These are phyloP conservation scores for Pyrrhoderma noxium DNA, from an alignment of 1,284 basidiomycete species.

Conservation along the genomic window DNA sequence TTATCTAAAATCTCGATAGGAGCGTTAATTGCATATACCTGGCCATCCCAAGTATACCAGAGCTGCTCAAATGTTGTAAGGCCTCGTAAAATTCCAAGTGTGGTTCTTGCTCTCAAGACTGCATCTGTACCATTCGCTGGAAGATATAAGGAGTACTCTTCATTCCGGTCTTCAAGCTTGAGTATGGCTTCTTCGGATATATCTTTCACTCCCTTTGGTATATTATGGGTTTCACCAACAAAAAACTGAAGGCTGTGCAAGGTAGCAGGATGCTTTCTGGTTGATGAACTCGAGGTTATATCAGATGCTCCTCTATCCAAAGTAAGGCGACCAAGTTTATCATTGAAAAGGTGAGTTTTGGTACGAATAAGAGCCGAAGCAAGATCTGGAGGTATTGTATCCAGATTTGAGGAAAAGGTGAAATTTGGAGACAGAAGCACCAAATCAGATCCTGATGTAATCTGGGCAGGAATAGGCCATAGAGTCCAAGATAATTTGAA, in stretches of 20 bases:
- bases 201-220: conserved; percentile 17
- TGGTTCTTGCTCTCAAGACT: conserved; percentile 58
- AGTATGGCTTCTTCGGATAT: conserved; percentile 52
- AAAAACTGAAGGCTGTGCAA: conserved; percentile 4
- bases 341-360: conserved; percentile 33
- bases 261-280: not conserved
- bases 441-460: conserved; percentile 42
- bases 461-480: conserved; percentile 56
- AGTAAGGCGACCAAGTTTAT: conserved; percentile 44
- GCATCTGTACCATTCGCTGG: conserved; percentile 56
- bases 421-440: conserved; percentile 47
- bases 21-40: conserved; percentile 51
- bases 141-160: conserved; percentile 60
- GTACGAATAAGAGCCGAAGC: conserved; percentile 36
- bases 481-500: too few relatives aligned
- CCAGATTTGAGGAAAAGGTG: conserved; percentile 33
- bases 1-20: conserved; percentile 55
- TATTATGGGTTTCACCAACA: not conserved
- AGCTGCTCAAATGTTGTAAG: conserved; percentile 80
- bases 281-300: not conserved
- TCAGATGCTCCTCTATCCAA: conserved; percentile 37
- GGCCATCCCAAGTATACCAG: conserved; percentile 49
- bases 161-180: conserved; percentile 47
- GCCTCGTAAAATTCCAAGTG: conserved; percentile 74
- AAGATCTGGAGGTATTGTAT: conserved; percentile 37